Conservation (phyloP, 2,329 filamentous ascomycete species). For the Botrytis squamosa region DNA sequence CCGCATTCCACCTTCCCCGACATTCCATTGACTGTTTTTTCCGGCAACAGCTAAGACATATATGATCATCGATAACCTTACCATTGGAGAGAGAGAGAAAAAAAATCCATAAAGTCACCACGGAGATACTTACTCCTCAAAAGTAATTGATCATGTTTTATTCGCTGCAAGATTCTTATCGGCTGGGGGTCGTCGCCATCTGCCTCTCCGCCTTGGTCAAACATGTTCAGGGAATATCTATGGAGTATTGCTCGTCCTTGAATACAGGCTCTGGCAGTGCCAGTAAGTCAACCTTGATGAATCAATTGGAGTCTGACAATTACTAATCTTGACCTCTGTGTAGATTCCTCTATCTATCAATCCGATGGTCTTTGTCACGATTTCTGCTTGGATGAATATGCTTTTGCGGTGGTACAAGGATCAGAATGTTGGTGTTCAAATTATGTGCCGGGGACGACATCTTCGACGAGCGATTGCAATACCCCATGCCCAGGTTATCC, state of each 20-base stretch:
- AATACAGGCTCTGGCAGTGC: slow-evolving; percentile 46
- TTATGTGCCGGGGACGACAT: slow-evolving; percentile 55
- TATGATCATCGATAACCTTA: slow-evolving; percentile 13
- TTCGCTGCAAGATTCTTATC: slow-evolving; percentile 26
- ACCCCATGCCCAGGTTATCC: slow-evolving; percentile 67
- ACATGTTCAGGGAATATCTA: slow-evolving; percentile 25
- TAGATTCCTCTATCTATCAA: slow-evolving; percentile 59
- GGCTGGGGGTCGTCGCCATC: slow-evolving; percentile 31
- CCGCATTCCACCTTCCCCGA: slow-evolving; percentile 27
- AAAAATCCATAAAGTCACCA: not conserved
- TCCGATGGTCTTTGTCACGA: slow-evolving; percentile 68
- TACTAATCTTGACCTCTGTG: slow-evolving; percentile 22
- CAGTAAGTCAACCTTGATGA: slow-evolving; percentile 42
- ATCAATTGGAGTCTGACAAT: not conserved
- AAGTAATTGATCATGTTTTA: slow-evolving; percentile 24
- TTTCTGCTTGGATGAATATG: slow-evolving; percentile 56
- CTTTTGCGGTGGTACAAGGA: slow-evolving; percentile 66
- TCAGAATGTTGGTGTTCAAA: slow-evolving; percentile 74
- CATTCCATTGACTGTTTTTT: slow-evolving; percentile 17
- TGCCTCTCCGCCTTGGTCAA: slow-evolving; percentile 23
- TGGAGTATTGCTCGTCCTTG: slow-evolving; percentile 46
- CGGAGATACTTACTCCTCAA: slow-evolving; percentile 16
- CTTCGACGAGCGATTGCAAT: slow-evolving; percentile 49
- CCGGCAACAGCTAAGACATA: slow-evolving; percentile 21
- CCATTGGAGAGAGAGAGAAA: not conserved